A percentile compares a stretch with the other conserved stretches of the same genome.
Evolutionary conservation across 768 basidiomycete genomes (phyloP).

Genomic region (Sistotremastrum suecicum): DNA sequence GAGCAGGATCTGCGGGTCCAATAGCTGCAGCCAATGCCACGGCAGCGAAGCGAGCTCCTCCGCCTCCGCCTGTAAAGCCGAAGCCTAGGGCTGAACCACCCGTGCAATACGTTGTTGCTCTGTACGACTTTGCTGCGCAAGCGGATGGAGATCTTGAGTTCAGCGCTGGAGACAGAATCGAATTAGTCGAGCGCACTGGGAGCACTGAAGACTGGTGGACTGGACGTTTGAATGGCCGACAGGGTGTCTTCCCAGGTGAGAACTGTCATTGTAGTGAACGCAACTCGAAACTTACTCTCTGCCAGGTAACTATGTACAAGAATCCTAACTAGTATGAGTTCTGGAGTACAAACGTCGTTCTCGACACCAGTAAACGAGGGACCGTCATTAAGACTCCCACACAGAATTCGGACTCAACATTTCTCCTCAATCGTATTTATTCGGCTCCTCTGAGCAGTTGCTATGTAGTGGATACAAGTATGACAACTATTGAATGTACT

Average conservation of each 20-base stretch:
- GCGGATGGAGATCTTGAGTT: slow-evolving; percentile 91
- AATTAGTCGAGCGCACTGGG: slow-evolving; percentile 69
- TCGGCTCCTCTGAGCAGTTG: too few relatives aligned
- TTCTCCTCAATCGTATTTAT: too few relatives aligned
- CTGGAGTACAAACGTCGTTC: too few relatives aligned
- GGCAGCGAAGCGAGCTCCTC: slow-evolving; percentile 71
- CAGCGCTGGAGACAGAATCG: slow-evolving; percentile 78
- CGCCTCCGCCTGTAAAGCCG: slow-evolving; percentile 82
- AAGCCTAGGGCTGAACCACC: slow-evolving; percentile 61
- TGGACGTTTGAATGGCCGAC: slow-evolving; percentile 62
- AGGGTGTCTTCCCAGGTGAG: slow-evolving; percentile 85
- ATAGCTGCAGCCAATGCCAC: slow-evolving; percentile 23
- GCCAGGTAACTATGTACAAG: too few relatives aligned
- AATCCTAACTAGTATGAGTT: too few relatives aligned
- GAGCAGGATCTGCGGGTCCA: slow-evolving; percentile 10
- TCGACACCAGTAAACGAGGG: too few relatives aligned
- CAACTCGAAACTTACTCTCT: too few relatives aligned
- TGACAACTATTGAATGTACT: too few relatives aligned
- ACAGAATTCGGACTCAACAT: too few relatives aligned
- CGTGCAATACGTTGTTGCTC: slow-evolving; percentile 70
- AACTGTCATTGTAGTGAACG: too few relatives aligned
- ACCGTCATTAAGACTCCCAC: too few relatives aligned
- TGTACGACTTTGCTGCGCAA: slow-evolving; percentile 94
- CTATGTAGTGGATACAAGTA: too few relatives aligned
- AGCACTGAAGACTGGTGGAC: slow-evolving; percentile 98